Conservation (phyloP, 805 yeast species). For the Kluyveromyces nonfermentans region DNA sequence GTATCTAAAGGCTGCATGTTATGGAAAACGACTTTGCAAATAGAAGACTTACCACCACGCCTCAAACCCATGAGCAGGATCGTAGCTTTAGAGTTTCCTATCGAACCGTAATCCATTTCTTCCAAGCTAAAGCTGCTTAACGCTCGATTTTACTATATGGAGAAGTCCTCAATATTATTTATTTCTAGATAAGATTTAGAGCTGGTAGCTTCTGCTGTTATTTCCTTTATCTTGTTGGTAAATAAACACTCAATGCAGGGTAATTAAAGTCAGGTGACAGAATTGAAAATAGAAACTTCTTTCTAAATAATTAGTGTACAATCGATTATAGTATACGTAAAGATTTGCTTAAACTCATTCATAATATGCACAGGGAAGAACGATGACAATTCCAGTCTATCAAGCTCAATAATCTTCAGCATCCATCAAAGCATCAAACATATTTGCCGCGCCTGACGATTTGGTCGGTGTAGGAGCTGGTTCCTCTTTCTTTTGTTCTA, state of each 20-base stretch:
- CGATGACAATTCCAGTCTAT: not conserved
- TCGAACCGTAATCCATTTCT: not conserved
- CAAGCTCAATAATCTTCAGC: conserved; percentile 11
- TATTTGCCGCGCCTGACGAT: conserved; percentile 16
- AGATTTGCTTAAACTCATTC: conserved; percentile 2
- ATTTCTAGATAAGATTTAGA: too few relatives aligned
- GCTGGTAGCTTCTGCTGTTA: too few relatives aligned
- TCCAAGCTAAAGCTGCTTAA: too few relatives aligned
- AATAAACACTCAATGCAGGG: not conserved
- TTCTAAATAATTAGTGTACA: conserved; percentile 2
- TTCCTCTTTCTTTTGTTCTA: conserved; percentile 19
- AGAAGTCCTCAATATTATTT: not conserved
- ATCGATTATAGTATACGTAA: conserved; percentile 1
- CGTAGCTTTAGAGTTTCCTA: conserved; percentile 57
- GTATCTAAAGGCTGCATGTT: conserved; percentile 95
- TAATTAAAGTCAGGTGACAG: not conserved
- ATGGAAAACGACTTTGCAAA: conserved; percentile 91
- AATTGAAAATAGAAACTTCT: not conserved
- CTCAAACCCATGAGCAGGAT: conserved; percentile 83
- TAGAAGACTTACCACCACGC: conserved; percentile 87
- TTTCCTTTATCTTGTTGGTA: not conserved
- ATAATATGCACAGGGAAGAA: conserved; percentile 4
- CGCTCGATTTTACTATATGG: too few relatives aligned
- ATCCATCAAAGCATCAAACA: conserved; percentile 29
- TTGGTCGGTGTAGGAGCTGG: conserved; percentile 15